Evolutionary conservation across 1,284 basidiomycete species (phyloP), one percentile per base, ranked within the genome.

Genomic region (Rhodofomes roseus): DNA sequence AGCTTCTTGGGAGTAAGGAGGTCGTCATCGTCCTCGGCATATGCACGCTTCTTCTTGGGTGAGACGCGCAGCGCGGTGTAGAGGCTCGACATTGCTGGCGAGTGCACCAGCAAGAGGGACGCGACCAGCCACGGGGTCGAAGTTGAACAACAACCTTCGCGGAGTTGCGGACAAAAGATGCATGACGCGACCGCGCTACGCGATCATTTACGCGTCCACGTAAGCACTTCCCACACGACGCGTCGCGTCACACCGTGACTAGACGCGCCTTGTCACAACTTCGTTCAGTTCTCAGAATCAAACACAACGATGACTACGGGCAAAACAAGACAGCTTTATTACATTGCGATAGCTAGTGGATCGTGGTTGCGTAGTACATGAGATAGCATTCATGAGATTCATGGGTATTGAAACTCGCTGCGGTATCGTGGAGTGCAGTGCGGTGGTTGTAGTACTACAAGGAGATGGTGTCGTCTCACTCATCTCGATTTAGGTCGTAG

Each of bases 1-100:
- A 85, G 76, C 71, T 82, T 83, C 76, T 92, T 92, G 59, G 89
- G 89, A 2, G 86, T 87, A 54, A 83, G 72, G 18, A 77, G 75
- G 41, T 71, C 72, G 41, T 82, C 80, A 65, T 86, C 83, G 65
- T 48, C 83, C 64, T 77, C 76, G 58, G 77, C 74, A 31, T 61
- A 70, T 71, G 65, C 61, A 56, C 87, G 82, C 72, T 86, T 88
- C 76, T 90, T 91, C 67, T 72, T 80, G 1, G 86, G 87, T 41
- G 89, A 88, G 54, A 89, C 75, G 55, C 78, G 74, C 27, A 90
- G 79, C 36, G 80, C 71, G 46, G 83, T 74, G 70, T 88, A 89
- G 18, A 88, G 71, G 65, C 84, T 81, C 20, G 85, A 81, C 87
- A 89, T 89, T 44, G 48, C 60, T 62, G 46, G 46, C 41, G 34